phyloP scores from a whole-genome alignment of 495 filamentous ascomycete genomes.

The Xylaria sp. region DNA sequence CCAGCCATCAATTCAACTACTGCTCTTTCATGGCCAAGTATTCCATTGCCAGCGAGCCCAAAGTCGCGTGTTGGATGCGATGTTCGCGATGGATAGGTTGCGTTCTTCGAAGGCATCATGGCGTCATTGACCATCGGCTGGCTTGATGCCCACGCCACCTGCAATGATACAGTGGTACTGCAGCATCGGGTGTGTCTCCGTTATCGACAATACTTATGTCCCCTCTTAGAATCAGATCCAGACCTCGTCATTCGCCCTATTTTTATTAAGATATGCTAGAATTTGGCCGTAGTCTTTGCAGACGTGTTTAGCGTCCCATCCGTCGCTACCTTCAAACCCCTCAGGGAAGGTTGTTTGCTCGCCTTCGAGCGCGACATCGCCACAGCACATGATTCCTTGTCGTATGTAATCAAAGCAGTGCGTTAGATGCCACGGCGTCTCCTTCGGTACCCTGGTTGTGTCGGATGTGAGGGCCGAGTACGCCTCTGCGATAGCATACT shows the following conservation, averaged over 20 bases:
- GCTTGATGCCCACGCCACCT: background rate
- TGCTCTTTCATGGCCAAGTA: background rate
- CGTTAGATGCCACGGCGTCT: slow-evolving; percentile 51
- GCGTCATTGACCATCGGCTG: background rate
- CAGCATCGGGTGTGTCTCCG: background rate
- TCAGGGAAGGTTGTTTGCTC: slow-evolving; percentile 51
- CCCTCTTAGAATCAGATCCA: background rate
- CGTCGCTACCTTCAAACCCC: slow-evolving; percentile 50
- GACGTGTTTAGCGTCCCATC: slow-evolving; percentile 57
- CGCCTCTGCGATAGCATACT: slow-evolving; percentile 47
- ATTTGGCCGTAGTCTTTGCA: slow-evolving; percentile 51
- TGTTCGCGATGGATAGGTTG: too few species aligned
- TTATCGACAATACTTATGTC: too few species aligned
- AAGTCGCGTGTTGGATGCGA: background rate
- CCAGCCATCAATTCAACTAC: too few species aligned
- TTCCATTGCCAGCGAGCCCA: background rate
- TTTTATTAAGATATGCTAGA: background rate
- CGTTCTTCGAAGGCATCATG: background rate
- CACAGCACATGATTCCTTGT: slow-evolving; percentile 56
- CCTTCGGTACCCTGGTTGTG: slow-evolving; percentile 37
- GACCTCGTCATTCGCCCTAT: slow-evolving; percentile 4
- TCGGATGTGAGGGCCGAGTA: slow-evolving; percentile 48
- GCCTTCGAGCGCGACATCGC: slow-evolving; percentile 53
- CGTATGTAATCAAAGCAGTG: slow-evolving; percentile 59
- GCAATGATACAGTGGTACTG: background rate